Base-by-base conservation (phyloP, 345 rosid genomes). In the Sonneratia alba region DNA sequence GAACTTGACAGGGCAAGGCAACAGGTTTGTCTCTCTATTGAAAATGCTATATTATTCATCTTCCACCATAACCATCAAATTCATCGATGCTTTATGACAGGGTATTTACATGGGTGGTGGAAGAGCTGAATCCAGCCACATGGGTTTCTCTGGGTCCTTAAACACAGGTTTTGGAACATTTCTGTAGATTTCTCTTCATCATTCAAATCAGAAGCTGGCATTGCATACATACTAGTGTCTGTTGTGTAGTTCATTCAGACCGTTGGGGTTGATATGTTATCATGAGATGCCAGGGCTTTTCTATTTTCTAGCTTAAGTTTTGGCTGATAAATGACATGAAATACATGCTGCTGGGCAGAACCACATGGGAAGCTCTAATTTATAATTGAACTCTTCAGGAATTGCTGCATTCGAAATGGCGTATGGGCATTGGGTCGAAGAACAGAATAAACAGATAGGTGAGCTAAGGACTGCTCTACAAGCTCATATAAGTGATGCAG, bases 401-500 rank as follows among this genome's bases (percentile, higher is more conserved):
- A 72, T 72, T 42, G 73, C 82, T 9, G 73, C 77, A 19, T 82
- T 80, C n/a, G 83, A 84, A 68, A 73, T 84, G 75, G 85, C 80
- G 76, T 84, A 84, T 18, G 78, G 74, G 0, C 73, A 78, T 62
- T 84, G 87, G 87, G 40, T 82, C 36, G 87, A 82, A 71, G 87
- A 84, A 77, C 84, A 84, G 47, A 79, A 80, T 40, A 80, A 85
- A 5, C 73, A 78, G 24, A 74, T 69, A 36, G 68, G 79, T 66
- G 83, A 84, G 77, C 82, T 84, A 16, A 75, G 83, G 51, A 76
- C 77, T 3, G 84, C 84, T 9, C 71, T 82, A 34, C 77, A 82
- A n/a, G 81, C 77, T 21, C 82, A 82, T 69, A 42, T 77, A 22
- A 77, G 79, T 1, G 85, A 82, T 48, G 76, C 72, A 12, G 85